These are phyloP conservation scores for Colletotrichum simmondsii DNA, from an alignment of 2,329 filamentous ascomycete species.

Conservation along the genomic window DNA sequence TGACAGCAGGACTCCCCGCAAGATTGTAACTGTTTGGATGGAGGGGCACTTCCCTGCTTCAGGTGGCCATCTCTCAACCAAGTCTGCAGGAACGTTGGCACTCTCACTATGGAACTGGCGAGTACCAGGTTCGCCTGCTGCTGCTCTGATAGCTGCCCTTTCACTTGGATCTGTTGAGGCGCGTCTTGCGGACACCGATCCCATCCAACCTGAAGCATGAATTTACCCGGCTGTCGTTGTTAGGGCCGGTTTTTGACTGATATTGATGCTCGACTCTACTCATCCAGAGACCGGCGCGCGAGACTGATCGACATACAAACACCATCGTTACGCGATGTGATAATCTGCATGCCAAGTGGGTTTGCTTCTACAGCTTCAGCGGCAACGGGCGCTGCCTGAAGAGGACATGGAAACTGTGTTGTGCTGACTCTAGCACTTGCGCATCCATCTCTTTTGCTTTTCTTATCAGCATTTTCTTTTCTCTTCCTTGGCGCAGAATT, in stretches of 20 bases:
- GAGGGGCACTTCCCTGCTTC: neutral
- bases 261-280: neutral
- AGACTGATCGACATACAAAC: neutral
- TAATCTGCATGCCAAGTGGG: constrained; percentile 4
- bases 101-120: neutral
- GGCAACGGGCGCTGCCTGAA: neutral
- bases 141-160: neutral
- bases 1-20: neutral
- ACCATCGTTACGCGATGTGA: neutral
- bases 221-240: neutral
- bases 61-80: constrained; percentile 1
- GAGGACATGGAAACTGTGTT: neutral
- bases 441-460: no score
- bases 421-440: no score
- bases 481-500: neutral
- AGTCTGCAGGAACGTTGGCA: neutral
- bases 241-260: neutral
- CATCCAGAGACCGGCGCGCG: neutral
- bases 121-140: neutral
- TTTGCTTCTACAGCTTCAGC: neutral
- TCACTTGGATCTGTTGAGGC: neutral
- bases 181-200: neutral
- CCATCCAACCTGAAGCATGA: neutral
- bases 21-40: neutral
- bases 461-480: neutral